Conservation (phyloP, 2,329 filamentous ascomycete species). For the Bipolaris bicolor region DNA sequence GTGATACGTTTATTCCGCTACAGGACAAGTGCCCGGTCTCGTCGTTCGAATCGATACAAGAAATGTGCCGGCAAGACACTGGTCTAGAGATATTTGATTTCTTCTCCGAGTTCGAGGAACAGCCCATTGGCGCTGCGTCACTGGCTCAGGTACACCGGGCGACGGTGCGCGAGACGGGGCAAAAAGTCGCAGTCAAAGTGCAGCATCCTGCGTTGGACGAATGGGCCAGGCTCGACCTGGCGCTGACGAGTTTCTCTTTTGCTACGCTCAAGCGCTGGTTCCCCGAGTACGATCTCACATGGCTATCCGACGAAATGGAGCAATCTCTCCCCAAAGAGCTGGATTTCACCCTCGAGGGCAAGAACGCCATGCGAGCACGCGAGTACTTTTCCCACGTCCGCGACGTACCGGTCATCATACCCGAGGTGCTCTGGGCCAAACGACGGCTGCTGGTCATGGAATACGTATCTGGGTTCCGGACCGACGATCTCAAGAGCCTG, state of each 20-base stretch:
- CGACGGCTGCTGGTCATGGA: slow-evolving; percentile 95
- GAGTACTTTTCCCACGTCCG: slow-evolving; percentile 79
- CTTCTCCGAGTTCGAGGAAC: slow-evolving; percentile 81
- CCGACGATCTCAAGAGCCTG: slow-evolving; percentile 87
- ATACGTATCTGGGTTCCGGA: slow-evolving; percentile 81
- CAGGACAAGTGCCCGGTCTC: slow-evolving; percentile 96
- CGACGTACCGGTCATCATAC: slow-evolving; percentile 82
- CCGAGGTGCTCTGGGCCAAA: slow-evolving; percentile 87
- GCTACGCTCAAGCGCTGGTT: slow-evolving; percentile 89
- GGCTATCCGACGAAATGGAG: slow-evolving; percentile 94
- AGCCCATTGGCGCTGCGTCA: slow-evolving; percentile 89
- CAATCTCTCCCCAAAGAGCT: slow-evolving; percentile 87
- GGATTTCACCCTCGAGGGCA: slow-evolving; percentile 83
- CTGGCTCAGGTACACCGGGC: slow-evolving; percentile 94
- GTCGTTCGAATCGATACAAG: slow-evolving; percentile 81
- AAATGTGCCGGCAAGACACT: slow-evolving; percentile 86
- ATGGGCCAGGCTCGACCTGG: slow-evolving; percentile 87
- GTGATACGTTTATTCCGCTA: slow-evolving; percentile 90
- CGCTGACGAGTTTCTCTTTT: slow-evolving; percentile 87
- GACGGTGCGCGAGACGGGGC: slow-evolving; percentile 78
- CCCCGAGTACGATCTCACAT: slow-evolving; percentile 96
- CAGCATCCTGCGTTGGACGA: slow-evolving; percentile 90
- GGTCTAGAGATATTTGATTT: slow-evolving; percentile 77
- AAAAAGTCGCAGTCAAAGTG: slow-evolving; percentile 93
- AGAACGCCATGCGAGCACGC: slow-evolving; percentile 80